phyloP scores from a whole-genome alignment of 1,139 yeast species.

The Sugiyamaella pinicola region DNA sequence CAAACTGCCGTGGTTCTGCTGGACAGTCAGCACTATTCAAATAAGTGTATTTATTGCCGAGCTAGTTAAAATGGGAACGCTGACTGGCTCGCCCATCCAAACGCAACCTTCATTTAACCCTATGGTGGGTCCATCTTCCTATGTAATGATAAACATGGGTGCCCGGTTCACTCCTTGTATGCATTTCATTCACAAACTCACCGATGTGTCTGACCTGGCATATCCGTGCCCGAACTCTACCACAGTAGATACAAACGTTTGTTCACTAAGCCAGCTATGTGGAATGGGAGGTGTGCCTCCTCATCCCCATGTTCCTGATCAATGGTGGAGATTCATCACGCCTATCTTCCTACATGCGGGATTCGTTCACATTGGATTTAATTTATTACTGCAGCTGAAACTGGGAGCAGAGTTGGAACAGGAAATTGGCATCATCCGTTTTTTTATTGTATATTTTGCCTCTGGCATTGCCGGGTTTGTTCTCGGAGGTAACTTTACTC shows the following conservation, averaged over 20 bases:
- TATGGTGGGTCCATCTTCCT: slow-evolving; percentile 79
- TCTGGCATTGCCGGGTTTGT: slow-evolving; percentile 71
- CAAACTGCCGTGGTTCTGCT: slow-evolving; percentile 39
- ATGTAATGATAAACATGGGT: slow-evolving; percentile 67
- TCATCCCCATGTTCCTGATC: slow-evolving; percentile 45
- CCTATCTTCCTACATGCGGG: slow-evolving; percentile 83
- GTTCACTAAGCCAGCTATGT: slow-evolving; percentile 61
- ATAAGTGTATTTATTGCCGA: slow-evolving; percentile 68
- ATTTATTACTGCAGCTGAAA: slow-evolving; percentile 60
- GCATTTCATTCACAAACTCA: slow-evolving; percentile 55
- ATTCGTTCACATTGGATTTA: slow-evolving; percentile 66
- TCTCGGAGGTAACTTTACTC: slow-evolving; percentile 72
- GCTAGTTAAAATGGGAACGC: slow-evolving; percentile 56
- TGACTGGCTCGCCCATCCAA: slow-evolving; percentile 70
- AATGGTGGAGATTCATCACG: slow-evolving; percentile 70
- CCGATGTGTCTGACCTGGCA: slow-evolving; percentile 49
- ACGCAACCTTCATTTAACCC: slow-evolving; percentile 76
- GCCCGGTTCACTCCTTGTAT: slow-evolving; percentile 75
- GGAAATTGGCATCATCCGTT: slow-evolving; percentile 59
- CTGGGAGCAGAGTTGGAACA: slow-evolving; percentile 68
- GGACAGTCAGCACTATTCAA: slow-evolving; percentile 49
- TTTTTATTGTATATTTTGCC: slow-evolving; percentile 57
- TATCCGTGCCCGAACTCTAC: slow-evolving; percentile 80
- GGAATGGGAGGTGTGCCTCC: slow-evolving; percentile 55
- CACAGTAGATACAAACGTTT: slow-evolving; percentile 54